Evolutionary conservation across 441 rosid species (phyloP).

Genomic region (Melastoma candidum): DNA sequence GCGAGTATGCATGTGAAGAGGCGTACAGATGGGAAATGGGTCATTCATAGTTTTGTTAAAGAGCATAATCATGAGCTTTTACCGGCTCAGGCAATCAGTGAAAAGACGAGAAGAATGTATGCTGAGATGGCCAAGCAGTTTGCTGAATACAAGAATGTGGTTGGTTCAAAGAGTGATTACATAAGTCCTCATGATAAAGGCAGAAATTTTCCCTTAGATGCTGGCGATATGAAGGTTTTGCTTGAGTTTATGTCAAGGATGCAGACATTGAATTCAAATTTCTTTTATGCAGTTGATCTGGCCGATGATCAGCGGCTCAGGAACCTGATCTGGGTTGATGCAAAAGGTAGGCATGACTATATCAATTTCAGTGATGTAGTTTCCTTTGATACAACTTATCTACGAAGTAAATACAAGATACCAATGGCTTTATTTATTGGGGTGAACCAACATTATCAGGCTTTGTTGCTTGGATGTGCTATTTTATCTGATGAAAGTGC

Average conservation of each 20-base stretch:
- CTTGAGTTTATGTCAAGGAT: conserved; percentile 53
- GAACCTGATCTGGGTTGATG: conserved; percentile 76
- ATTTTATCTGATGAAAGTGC: conserved; percentile 60
- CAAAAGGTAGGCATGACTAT: conserved; percentile 78
- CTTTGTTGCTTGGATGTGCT: conserved; percentile 77
- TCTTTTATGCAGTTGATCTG: conserved; percentile 69
- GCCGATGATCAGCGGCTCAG: conserved; percentile 71
- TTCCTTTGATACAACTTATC: conserved; percentile 59
- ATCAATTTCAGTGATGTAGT: conserved; percentile 62
- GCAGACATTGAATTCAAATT: conserved; percentile 68
- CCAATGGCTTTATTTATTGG: conserved; percentile 75
- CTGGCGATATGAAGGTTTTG: conserved; percentile 48
- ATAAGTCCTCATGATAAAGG: conserved; percentile 55
- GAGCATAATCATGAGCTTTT: conserved; percentile 87
- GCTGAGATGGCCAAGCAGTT: conserved; percentile 90
- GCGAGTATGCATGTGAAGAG: conserved; percentile 97
- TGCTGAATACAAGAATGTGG: conserved; percentile 79
- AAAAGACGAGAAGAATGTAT: conserved; percentile 80
- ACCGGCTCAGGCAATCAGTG: conserved; percentile 89
- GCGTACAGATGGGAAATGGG: conserved; percentile 79
- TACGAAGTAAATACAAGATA: conserved; percentile 70
- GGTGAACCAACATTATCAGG: conserved; percentile 80
- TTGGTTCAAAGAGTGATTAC: conserved; percentile 48
- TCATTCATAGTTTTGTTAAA: conserved; percentile 70
- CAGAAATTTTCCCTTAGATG: conserved; percentile 41